Conservation (phyloP, 208 protist species). For the Zelonia costaricensis region DNA sequence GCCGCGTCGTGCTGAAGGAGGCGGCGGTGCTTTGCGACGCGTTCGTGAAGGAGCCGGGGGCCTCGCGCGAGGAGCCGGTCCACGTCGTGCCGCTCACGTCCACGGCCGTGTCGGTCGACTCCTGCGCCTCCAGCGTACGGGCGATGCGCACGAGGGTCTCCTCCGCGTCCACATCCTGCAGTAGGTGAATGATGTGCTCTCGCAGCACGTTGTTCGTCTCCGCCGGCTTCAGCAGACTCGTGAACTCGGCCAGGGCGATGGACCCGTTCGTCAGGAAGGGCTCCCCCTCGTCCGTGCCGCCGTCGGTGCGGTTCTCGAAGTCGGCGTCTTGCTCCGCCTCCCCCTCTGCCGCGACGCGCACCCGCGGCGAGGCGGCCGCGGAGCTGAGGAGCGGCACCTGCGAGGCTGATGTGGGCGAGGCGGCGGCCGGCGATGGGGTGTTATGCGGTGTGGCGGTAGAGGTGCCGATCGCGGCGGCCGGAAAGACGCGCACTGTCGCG, state of each 20-base stretch:
- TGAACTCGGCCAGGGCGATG: constrained; percentile 63
- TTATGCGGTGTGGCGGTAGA: too few species aligned
- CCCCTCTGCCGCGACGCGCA: neutral
- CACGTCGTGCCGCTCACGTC: constrained; percentile 22
- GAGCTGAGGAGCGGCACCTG: too few species aligned
- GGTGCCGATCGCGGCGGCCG: neutral
- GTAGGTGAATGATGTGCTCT: constrained; percentile 62
- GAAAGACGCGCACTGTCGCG: neutral
- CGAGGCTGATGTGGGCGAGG: too few species aligned
- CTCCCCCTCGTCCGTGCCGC: constrained; percentile 13
- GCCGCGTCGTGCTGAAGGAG: constrained; percentile 9
- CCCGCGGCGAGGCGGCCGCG: too few species aligned
- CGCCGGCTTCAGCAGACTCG: constrained; percentile 40
- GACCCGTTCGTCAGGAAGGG: constrained; percentile 43
- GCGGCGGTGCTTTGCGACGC: constrained; percentile 15
- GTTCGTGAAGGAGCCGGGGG: constrained; percentile 10
- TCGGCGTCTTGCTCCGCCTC: neutral
- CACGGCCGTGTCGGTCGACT: neutral
- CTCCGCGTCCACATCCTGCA: constrained; percentile 54
- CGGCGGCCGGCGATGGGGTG: too few species aligned
- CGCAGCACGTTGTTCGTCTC: constrained; percentile 37
- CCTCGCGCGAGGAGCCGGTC: constrained; percentile 17
- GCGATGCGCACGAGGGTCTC: constrained; percentile 52
- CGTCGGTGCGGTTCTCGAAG: too few species aligned
- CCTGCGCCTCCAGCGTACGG: constrained; percentile 38